Percentiles rank a stretch among this genome's conserved stretches.
phyloP scores from a whole-genome alignment of 2,329 filamentous ascomycete species.

The Drechslera avenae region DNA sequence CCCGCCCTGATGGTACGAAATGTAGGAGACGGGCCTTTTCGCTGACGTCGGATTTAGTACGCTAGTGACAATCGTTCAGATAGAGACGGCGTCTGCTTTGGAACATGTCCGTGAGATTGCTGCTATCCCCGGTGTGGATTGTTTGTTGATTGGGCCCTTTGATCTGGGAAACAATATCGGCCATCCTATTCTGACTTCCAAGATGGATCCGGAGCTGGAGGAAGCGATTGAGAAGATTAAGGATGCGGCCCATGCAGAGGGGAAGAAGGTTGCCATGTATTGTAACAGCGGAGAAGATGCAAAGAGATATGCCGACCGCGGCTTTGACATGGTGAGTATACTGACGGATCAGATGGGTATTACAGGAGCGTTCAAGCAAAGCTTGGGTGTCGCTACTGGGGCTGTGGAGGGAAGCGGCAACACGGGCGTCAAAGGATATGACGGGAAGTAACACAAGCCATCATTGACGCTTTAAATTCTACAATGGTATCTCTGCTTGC shows the following conservation, averaged over 20 bases:
- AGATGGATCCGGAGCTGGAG: conserved; percentile 57
- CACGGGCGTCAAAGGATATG: conserved; percentile 27
- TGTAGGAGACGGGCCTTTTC: too few species aligned
- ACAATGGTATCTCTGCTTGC: too few species aligned
- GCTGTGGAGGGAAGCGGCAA: conserved; percentile 16
- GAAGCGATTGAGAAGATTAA: conserved; percentile 59
- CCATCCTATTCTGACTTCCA: conserved; percentile 54
- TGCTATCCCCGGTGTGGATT: conserved; percentile 58
- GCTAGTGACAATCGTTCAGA: conserved; percentile 57
- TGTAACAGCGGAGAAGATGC: conserved; percentile 59
- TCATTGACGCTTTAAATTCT: neutral
- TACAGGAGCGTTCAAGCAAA: conserved; percentile 48
- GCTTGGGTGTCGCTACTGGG: conserved; percentile 43
- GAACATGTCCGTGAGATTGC: conserved; percentile 55
- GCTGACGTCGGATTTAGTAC: conserved; percentile 34
- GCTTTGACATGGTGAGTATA: conserved; percentile 60
- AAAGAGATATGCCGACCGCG: conserved; percentile 57
- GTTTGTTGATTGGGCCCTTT: conserved; percentile 60
- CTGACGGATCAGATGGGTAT: conserved; percentile 55
- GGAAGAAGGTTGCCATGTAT: conserved; percentile 62
- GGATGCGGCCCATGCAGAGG: conserved; percentile 57
- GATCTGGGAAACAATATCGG: conserved; percentile 65
- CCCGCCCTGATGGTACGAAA: neutral
- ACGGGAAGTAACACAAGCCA: conserved; percentile 16
- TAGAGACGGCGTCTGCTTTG: conserved; percentile 52